Base-by-base conservation (phyloP, 2,329 filamentous ascomycete genomes). In the Botryosphaeria dothidea region DNA sequence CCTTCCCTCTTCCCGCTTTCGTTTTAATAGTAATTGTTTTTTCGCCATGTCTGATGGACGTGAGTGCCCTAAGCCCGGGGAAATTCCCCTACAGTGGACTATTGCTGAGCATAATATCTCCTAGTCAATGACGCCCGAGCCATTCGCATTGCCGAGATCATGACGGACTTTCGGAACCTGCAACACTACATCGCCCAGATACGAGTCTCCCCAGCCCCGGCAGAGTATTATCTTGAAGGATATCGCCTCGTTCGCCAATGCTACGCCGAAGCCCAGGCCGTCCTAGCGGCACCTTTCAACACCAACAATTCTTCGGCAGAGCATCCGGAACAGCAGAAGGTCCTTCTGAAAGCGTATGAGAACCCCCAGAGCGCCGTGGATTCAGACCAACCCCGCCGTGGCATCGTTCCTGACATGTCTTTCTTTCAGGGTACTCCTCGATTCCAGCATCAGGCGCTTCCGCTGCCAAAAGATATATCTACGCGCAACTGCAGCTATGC, bases 41-140 rank as follows among this genome's bases (percentile, higher is more conserved):
- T 46, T 31, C 41, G 75, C 69, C 69, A 87, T 86, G 84, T 80
- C 84, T 67, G 84, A 87, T 78, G 84, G 84, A 78, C 78, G 85
- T 87, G 79, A 79, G 83, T 69, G 67, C 72, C 41, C 41, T 54
- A 64, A 65, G 61, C 52, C n/a, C 6, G 23, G 21, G 4, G 19
- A 23, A 7, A 27, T 25, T 13, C 23, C 0, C 41, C 19, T 41
- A 4, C 13, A 17, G 8, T 6, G 11, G 4, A 2, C 27, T 34
- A 21, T 9, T 13, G 8, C 46, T 62, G 46, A 62, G 15, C 6
- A 31, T 64, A 11, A 27, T 13, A 9, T 27, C 6, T 43, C 48
- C 17, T 73, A 89, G 87, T 88, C 70, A 89, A 89, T 72, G 82
- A 88, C 73, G 85, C 85, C 66, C 85, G 87, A 71, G 86, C 87